These are phyloP conservation scores for Oryza glumipatula DNA, from an alignment of 176 grass and related monocot species.

Conservation along the genomic window DNA sequence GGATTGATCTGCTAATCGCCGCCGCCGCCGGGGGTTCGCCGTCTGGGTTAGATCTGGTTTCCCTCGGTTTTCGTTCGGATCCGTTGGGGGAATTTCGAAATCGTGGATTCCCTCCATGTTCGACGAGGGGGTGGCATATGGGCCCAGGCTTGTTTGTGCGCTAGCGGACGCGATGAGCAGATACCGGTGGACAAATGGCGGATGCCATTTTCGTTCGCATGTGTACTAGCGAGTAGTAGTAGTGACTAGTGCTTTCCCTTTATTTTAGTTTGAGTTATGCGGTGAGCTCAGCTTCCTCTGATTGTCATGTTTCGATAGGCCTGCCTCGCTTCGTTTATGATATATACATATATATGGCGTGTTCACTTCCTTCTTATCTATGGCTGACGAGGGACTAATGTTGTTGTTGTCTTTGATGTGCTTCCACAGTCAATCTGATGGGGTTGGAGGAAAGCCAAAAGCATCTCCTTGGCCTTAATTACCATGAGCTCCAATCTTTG, in stretches of 20 bases:
- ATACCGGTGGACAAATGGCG: slow-evolving; percentile 9
- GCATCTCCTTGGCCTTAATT: slow-evolving; percentile 57
- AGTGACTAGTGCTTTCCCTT: not conserved
- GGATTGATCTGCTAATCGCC: not conserved
- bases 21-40: not conserved
- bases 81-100: slow-evolving; percentile 29
- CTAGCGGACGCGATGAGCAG: not conserved
- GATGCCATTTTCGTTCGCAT: not conserved
- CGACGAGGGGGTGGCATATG: not conserved
- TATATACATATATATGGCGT: not conserved
- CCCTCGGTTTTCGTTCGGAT: not conserved
- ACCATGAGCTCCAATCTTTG: slow-evolving; percentile 74
- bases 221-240: not conserved
- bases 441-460: slow-evolving; percentile 60
- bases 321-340: not conserved
- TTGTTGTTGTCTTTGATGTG: not conserved
- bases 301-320: not conserved
- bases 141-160: not conserved
- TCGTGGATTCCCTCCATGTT: not conserved
- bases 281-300: not conserved
- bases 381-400: slow-evolving; percentile 2
- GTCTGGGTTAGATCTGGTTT: slow-evolving; percentile 35
- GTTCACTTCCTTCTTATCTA: not conserved
- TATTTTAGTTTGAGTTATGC: not conserved
- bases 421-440: slow-evolving; percentile 47